Evolutionary conservation across 495 filamentous ascomycete genomes (phyloP), one percentile per base, ranked within the genome.

Genomic region (Talaromyces liani): DNA sequence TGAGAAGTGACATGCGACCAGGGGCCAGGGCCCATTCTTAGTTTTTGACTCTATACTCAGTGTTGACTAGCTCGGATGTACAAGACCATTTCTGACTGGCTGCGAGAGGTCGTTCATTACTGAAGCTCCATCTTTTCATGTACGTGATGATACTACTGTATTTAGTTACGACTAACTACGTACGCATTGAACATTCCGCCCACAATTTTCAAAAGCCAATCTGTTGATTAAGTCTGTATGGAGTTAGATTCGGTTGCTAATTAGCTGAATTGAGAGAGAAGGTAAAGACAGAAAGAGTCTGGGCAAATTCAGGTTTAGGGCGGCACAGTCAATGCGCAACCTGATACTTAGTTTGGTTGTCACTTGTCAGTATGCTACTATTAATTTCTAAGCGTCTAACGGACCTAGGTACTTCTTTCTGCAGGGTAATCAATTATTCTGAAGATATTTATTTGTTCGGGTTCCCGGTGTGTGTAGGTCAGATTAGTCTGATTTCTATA

Each of bases 1-100:
- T 56, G 53, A 56, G 39, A n/a, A 27, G 59, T 49, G 59, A 61
- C 59, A 61, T 61, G 59, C 59, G 59, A 61, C 34, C 59, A 61
- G 39, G 59, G 59, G 58, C 58, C 58, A 60, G 36, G 58, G 36
- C 58, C 29, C 58, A 24, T 22, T 25, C 41, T 45, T 29, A 45
- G 34, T 18, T 20, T 33, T 60, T n/a, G 25, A 8, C 54, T 57
- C 14, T 33, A 16, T 57, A 33, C 54, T 57, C 12, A 31, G 45
- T 49, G 45, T 49, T 29, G 7, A 29, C 54, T 57, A 33, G 12
- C 14, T 33, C 45, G 20, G 45, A 33, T 31, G 54, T 27, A 4
- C 54, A 16, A 56, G 45, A 18, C n/a, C n/a, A 8, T 20, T 20
- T 49, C 45, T 57, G 25, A 57, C 54, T 27, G 25, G 54, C 25